Base-by-base conservation (phyloP, 768 basidiomycete genomes). In the Cubamyces sp. region DNA sequence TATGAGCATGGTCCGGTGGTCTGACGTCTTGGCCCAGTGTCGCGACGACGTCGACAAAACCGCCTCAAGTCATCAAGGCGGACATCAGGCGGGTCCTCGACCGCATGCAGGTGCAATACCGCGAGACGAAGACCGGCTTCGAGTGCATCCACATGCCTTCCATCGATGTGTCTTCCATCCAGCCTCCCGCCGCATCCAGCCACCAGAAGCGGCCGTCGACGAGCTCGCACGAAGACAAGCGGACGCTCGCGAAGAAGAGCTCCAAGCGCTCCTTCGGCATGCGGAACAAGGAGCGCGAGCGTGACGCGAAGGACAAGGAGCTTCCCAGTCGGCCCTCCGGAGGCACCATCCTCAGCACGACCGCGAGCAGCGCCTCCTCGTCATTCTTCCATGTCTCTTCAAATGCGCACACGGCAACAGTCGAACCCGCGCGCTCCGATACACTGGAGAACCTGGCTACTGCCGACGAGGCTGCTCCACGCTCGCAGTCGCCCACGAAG, bases 71-170 rank as follows among this genome's bases (percentile, higher is more conserved):
- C 9, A 87, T 98, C 76, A 91, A 93, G 74, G 76, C 81, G 60
- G 96, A 98, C 74, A 89, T 99, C 65, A 82, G 84, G 51, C 84
- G 85, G 14, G 96, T 97, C 1, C 82, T 98, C 41, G 92, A 96
- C 69, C 85, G 96, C 49, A 94, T 98, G 87, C 94, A 96, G 65
- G 91, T 99, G 34, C 93, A 94, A 74, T 94, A 97, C 72, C 85
- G 94, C 42, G 91, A 94, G 73, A 94, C 85, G 67, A 92, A 88
- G 76, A 81, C 86, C 60, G 97, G 96, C 2, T 98, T 94, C 73
- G 96, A 99, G 74, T 99, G 97, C 77, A 91, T 96, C 23, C 94
- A 99, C 73, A 75, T 92, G 30, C 96, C 96, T 0, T 95, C 93
- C 28, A 98, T 98, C 74, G 95, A 97, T 71, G 76, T 98, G 11